phyloP scores from a whole-genome alignment of 768 basidiomycete species.

The Rhodotorula toruloides region DNA sequence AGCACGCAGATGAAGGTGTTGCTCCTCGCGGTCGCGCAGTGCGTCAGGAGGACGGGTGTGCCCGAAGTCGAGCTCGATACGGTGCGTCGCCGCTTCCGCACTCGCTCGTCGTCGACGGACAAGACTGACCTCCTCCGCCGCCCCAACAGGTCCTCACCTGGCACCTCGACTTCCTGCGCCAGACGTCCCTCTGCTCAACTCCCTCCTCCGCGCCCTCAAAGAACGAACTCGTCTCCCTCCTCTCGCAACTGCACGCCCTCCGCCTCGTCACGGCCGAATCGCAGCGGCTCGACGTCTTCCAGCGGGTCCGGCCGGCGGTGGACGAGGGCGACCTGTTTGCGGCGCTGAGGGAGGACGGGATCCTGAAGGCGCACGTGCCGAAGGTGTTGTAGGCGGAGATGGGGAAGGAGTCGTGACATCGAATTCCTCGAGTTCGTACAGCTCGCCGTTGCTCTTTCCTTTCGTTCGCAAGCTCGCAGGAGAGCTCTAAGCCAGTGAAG shows the following conservation, averaged over 20 bases:
- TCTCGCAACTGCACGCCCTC: slow-evolving; percentile 37
- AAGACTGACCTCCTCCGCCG: neutral
- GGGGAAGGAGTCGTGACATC: neutral
- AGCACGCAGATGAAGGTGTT: slow-evolving; percentile 42
- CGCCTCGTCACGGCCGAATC: slow-evolving; percentile 38
- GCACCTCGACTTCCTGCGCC: slow-evolving; percentile 40
- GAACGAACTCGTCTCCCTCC: slow-evolving; percentile 32
- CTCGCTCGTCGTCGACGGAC: no score
- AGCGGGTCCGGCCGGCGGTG: slow-evolving; percentile 35
- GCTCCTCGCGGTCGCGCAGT: slow-evolving; percentile 41
- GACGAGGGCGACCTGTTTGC: slow-evolving; percentile 40
- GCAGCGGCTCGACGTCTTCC: slow-evolving; percentile 38
- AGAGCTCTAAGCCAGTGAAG: no score
- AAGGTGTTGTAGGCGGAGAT: slow-evolving; percentile 5
- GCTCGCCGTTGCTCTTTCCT: no score
- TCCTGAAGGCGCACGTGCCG: slow-evolving; percentile 18
- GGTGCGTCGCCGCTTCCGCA: slow-evolving; percentile 13
- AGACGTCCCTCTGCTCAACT: slow-evolving; percentile 29
- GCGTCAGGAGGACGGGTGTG: slow-evolving; percentile 39
- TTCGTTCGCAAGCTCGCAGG: no score
- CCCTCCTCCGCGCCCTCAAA: slow-evolving; percentile 21
- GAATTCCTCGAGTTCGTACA: no score
- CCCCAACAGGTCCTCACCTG: slow-evolving; percentile 37
- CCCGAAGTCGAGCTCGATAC: slow-evolving; percentile 42
- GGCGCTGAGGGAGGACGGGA: slow-evolving; percentile 38